phyloP scores from a whole-genome alignment of 2,329 filamentous ascomycete species.

The Taxawa tesnikishii region DNA sequence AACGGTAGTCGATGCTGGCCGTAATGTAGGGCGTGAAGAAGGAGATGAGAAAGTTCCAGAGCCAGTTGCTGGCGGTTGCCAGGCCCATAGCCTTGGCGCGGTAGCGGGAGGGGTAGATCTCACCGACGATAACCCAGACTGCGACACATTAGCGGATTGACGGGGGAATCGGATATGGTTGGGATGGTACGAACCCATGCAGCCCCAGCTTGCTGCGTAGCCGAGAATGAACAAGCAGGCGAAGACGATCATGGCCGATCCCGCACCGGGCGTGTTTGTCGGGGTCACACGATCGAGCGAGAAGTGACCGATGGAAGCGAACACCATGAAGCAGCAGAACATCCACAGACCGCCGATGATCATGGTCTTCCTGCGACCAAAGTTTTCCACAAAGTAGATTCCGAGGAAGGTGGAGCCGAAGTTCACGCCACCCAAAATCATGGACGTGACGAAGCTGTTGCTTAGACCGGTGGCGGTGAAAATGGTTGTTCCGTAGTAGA shows the following conservation, averaged over 20 bases:
- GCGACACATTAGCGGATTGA: background rate
- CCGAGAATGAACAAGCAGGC: constrained; percentile 11
- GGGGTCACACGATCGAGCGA: constrained; percentile 1
- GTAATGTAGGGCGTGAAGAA: constrained; percentile 78
- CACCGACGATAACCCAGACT: constrained; percentile 57
- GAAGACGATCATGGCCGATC: constrained; percentile 11
- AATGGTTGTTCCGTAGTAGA: constrained; percentile 36
- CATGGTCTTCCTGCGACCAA: constrained; percentile 31
- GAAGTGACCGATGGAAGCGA: constrained; percentile 17
- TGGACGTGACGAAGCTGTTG: constrained; percentile 33
- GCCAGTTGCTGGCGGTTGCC: constrained; percentile 51
- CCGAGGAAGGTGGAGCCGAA: constrained; percentile 35
- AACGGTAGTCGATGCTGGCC: constrained; percentile 55
- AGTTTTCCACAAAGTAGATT: constrained; percentile 34
- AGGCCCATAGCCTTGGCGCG: constrained; percentile 40
- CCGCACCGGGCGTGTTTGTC: constrained; percentile 8
- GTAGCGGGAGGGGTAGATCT: constrained; percentile 52
- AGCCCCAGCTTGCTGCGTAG: constrained; percentile 12
- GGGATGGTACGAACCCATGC: no score
- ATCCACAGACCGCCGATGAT: constrained; percentile 35
- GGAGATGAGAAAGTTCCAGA: constrained; percentile 26
- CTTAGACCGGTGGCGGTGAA: constrained; percentile 26
- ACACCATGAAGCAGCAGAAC: constrained; percentile 46
- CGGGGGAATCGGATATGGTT: no score
- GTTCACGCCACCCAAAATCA: constrained; percentile 37